phyloP scores from a whole-genome alignment of 2,329 filamentous ascomycete species.

The Rugonectria rugulosa region DNA sequence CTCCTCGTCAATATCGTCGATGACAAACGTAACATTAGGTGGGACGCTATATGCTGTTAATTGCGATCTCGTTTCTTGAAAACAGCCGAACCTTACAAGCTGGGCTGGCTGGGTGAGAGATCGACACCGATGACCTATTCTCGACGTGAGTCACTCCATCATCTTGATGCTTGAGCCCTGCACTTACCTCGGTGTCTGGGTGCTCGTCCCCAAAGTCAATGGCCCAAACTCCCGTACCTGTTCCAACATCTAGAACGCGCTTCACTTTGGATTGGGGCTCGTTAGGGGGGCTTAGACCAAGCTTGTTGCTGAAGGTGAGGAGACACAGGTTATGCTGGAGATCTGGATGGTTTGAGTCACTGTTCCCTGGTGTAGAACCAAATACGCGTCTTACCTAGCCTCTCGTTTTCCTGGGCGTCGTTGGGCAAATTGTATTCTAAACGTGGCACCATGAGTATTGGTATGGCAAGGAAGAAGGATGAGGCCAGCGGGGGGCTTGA shows the following conservation, averaged over 20 bases:
- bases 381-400: slow-evolving; percentile 2
- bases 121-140: slow-evolving; percentile 14
- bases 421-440: slow-evolving; percentile 1
- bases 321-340: slow-evolving; percentile 9
- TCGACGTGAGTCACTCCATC: not conserved
- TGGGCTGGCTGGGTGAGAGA: slow-evolving; percentile 12
- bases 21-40: slow-evolving; percentile 14
- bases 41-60: slow-evolving; percentile 12
- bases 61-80: not conserved
- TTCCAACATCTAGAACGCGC: slow-evolving; percentile 5
- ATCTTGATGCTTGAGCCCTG: not conserved
- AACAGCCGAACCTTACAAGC: not conserved
- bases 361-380: not conserved
- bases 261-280: not conserved
- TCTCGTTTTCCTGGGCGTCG: not conserved
- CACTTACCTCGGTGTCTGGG: not conserved
- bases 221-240: slow-evolving; percentile 7
- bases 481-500: too few species aligned
- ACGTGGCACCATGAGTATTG: too few species aligned
- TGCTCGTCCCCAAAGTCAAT: slow-evolving; percentile 12
- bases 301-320: not conserved
- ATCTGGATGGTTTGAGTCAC: not conserved
- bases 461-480: too few species aligned
- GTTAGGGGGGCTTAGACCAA: slow-evolving; percentile 1
- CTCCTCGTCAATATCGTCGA: slow-evolving; percentile 25